Evolutionary conservation across 2,329 filamentous ascomycete genomes (phyloP).

Genomic region (Trichoderma arundinaceum): DNA sequence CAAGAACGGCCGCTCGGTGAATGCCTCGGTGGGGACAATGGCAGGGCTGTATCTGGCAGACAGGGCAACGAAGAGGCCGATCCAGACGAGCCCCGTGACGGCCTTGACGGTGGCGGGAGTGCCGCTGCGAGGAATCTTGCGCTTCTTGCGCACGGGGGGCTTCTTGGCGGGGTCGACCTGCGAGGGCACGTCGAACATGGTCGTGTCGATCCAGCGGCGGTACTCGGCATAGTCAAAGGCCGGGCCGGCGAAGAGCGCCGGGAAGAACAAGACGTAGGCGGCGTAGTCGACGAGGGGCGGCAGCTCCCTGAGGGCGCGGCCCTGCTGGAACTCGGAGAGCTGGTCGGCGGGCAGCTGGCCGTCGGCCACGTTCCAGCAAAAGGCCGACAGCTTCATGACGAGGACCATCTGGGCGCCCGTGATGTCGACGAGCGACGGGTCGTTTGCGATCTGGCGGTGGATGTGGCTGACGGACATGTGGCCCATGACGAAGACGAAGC

Average conservation of each 20-base stretch:
- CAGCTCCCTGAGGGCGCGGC: constrained; percentile 75
- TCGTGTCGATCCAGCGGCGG: constrained; percentile 86
- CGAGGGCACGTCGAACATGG: constrained; percentile 87
- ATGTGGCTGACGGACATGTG: constrained; percentile 95
- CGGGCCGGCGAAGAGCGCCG: constrained; percentile 84
- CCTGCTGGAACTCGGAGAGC: constrained; percentile 86
- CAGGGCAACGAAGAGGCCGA: constrained; percentile 76
- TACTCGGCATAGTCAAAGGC: constrained; percentile 97
- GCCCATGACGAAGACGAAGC: constrained; percentile 91
- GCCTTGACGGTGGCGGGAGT: constrained; percentile 83
- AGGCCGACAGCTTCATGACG: constrained; percentile 95
- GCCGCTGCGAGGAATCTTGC: constrained; percentile 89
- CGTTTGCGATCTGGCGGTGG: constrained; percentile 72
- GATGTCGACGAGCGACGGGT: constrained; percentile 76
- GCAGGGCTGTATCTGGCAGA: constrained; percentile 68
- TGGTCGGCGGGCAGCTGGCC: constrained; percentile 78
- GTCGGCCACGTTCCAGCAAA: constrained; percentile 98
- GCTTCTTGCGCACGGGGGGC: constrained; percentile 84
- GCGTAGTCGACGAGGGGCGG: constrained; percentile 80
- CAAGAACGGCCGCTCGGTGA: constrained; percentile 69
- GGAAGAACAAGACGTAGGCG: constrained; percentile 95
- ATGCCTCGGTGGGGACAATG: constrained; percentile 69
- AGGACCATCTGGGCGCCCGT: constrained; percentile 97
- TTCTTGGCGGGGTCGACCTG: constrained; percentile 84
- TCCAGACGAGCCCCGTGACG: constrained; percentile 75